A percentile compares a stretch with the other conserved stretches of the same genome.
Evolutionary conservation across 2,329 filamentous ascomycete species (phyloP).

Genomic region (Aspergillus intermedius): DNA sequence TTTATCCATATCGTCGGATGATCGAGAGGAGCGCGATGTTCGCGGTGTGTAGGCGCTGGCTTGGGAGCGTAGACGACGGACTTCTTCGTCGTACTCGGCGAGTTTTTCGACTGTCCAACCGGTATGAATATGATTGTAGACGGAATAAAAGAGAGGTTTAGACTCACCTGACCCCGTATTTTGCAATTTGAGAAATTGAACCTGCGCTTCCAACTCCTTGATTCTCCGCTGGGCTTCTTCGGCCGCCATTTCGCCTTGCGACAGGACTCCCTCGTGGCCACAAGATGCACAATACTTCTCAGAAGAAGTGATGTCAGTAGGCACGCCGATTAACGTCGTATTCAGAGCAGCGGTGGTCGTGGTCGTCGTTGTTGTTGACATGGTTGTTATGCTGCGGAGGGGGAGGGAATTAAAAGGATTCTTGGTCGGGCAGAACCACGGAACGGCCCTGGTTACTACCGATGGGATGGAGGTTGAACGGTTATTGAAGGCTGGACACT

Average conservation of each 20-base stretch:
- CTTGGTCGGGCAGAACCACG: constrained; percentile 1
- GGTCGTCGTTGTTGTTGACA: constrained; percentile 20
- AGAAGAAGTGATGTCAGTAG: constrained; percentile 17
- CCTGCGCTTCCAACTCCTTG: constrained; percentile 50
- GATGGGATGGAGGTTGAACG: not conserved
- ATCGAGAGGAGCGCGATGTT: constrained; percentile 24
- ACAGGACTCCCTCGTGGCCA: constrained; percentile 25
- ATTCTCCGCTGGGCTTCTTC: constrained; percentile 36
- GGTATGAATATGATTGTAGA: constrained; percentile 1
- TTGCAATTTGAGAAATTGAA: constrained; percentile 47
- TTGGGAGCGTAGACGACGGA: constrained; percentile 43
- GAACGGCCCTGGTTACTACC: constrained; percentile 5
- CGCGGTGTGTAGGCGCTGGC: constrained; percentile 16
- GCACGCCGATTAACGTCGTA: constrained; percentile 26
- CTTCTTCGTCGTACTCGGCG: constrained; percentile 58
- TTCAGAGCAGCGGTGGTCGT: constrained; percentile 17
- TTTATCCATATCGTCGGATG: constrained; percentile 15
- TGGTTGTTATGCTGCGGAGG: constrained; percentile 11
- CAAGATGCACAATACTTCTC: constrained; percentile 34
- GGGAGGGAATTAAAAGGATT: constrained; percentile 10
- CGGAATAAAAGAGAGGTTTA: not conserved
- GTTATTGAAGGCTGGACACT: not conserved
- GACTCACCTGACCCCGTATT: constrained; percentile 47
- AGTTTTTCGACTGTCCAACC: constrained; percentile 46
- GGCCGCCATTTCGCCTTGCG: constrained; percentile 15